phyloP scores from a whole-genome alignment of 805 yeast genomes.

The Ogataea allantospora region DNA sequence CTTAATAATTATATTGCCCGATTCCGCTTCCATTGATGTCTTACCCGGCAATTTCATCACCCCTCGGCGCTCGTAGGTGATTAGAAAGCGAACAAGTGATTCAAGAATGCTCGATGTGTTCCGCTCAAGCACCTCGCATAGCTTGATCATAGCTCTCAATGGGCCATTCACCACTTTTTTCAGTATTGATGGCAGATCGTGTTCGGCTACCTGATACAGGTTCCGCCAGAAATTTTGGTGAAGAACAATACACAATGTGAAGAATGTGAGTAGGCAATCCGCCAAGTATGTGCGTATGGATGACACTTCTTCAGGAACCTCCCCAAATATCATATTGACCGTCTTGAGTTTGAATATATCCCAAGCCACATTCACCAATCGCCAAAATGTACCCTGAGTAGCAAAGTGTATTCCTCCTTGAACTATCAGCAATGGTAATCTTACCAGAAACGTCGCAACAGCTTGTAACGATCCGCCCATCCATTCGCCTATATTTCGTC shows the following conservation, averaged over 20 bases:
- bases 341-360: conserved; percentile 9
- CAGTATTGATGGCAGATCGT: background rate
- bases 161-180: background rate
- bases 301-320: background rate
- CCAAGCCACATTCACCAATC: conserved; percentile 10
- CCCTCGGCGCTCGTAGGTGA: conserved; percentile 9
- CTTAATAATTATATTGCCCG: background rate
- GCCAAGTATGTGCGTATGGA: background rate
- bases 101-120: background rate
- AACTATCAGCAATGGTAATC: background rate
- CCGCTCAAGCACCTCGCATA: background rate
- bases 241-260: background rate
- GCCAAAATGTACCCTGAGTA: conserved; percentile 17
- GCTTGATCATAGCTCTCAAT: background rate
- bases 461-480: background rate
- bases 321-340: conserved; percentile 2
- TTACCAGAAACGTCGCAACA: background rate
- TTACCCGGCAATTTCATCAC: conserved; percentile 4
- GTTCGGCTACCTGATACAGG: background rate
- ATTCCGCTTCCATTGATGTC: background rate
- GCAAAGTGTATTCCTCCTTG: conserved; percentile 11
- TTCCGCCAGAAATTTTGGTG: background rate
- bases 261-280: background rate
- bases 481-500: background rate
- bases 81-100: conserved; percentile 6